These are phyloP conservation scores for Tuber calosporum DNA, from an alignment of 495 filamentous ascomycete genomes.

Conservation along the genomic window DNA sequence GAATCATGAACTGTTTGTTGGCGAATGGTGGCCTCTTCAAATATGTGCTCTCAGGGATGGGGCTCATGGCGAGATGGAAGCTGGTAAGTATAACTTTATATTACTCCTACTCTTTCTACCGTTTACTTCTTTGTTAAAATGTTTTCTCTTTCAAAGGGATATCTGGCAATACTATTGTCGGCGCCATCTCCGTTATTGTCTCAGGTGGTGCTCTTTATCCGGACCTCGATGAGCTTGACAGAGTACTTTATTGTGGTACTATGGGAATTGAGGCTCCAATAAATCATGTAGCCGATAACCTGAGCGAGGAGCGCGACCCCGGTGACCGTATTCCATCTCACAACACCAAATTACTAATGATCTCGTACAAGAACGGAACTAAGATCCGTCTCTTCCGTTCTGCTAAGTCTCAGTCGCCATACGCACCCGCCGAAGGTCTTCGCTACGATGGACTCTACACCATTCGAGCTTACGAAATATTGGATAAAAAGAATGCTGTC, in stretches of 20 bases:
- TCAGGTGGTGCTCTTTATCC: conserved; percentile 20
- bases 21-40: conserved; percentile 55
- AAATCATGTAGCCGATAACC: conserved; percentile 40
- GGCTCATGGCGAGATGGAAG: conserved; percentile 51
- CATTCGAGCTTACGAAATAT: conserved; percentile 39
- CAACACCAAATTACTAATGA: conserved; percentile 46
- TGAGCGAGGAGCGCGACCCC: conserved; percentile 21
- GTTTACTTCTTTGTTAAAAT: conserved; percentile 46
- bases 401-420: conserved; percentile 40
- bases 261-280: conserved; percentile 46
- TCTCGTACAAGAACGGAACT: conserved; percentile 35
- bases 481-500: conserved; percentile 40
- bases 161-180: conserved; percentile 48
- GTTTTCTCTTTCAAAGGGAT: conserved; percentile 37
- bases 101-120: conserved; percentile 42
- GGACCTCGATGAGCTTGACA: conserved; percentile 32
- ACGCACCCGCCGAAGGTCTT: conserved; percentile 48
- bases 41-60: conserved; percentile 52
- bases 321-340: conserved; percentile 29
- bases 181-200: conserved; percentile 35
- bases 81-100: conserved; percentile 47
- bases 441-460: conserved; percentile 55
- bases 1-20: conserved; percentile 47
- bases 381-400: conserved; percentile 50
- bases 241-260: conserved; percentile 52